Evolutionary conservation across 2,329 filamentous ascomycete species (phyloP).

Genomic region (Penicillium sp.): DNA sequence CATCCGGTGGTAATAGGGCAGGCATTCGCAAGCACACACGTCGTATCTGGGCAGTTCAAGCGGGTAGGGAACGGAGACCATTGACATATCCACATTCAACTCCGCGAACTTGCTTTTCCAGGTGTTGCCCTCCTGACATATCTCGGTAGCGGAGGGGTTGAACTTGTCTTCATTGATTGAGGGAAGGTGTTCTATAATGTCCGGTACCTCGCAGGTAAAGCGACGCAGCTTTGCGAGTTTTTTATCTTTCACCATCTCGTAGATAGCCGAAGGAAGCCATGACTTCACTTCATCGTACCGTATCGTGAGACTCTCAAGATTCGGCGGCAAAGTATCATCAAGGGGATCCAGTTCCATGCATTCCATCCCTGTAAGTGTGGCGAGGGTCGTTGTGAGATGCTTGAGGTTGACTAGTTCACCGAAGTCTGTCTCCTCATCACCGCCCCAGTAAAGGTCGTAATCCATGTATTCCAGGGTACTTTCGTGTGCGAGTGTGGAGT

Average conservation of each 20-base stretch:
- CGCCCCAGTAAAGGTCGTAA: conserved; percentile 8
- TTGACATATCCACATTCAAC: neutral
- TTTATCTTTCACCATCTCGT: neutral
- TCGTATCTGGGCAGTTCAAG: conserved; percentile 1
- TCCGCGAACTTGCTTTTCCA: conserved; percentile 3
- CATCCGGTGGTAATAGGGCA: conserved; percentile 8
- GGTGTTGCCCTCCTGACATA: conserved; percentile 4
- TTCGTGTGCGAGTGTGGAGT: neutral
- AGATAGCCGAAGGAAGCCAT: neutral
- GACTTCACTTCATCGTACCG: conserved; percentile 1
- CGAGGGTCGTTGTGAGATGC: conserved; percentile 6
- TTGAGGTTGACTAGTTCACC: neutral
- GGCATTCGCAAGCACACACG: conserved; percentile 6
- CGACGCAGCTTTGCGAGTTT: conserved; percentile 1
- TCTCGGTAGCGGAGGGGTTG: neutral
- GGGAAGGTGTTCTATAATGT: neutral
- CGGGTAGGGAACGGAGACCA: conserved; percentile 2
- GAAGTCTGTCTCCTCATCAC: neutral
- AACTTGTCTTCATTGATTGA: neutral
- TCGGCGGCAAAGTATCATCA: neutral
- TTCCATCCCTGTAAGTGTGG: neutral
- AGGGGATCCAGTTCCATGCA: neutral
- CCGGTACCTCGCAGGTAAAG: conserved; percentile 6
- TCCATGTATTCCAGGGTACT: conserved; percentile 2
- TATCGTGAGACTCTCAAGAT: conserved; percentile 8